Percentiles rank a stretch among this genome's conserved stretches.
phyloP scores from a whole-genome alignment of 1,139 yeast genomes.

The Eremothecium sinecaudum region DNA sequence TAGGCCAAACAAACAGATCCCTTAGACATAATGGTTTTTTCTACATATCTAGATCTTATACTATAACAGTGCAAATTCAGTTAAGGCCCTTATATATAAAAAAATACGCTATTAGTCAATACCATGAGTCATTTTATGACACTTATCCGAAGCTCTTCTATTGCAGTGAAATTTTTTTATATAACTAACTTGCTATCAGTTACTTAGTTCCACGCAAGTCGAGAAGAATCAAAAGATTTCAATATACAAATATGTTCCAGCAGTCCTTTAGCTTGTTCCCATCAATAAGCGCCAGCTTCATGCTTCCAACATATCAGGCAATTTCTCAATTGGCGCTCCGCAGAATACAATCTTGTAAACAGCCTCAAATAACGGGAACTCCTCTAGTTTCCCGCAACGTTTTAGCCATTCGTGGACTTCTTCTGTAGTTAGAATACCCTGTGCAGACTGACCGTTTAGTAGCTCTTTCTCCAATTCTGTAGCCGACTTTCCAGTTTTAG shows the following conservation, averaged over 20 bases:
- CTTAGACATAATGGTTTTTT: conserved; percentile 54
- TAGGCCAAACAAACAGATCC: conserved; percentile 98
- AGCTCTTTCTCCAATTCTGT: conserved; percentile 72
- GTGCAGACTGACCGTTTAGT: conserved; percentile 89
- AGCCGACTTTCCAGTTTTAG: conserved; percentile 60
- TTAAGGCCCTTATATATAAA: too few relatives aligned
- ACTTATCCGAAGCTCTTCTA: too few relatives aligned
- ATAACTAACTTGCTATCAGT: too few relatives aligned
- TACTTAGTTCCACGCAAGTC: too few relatives aligned
- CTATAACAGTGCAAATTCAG: too few relatives aligned
- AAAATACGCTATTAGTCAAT: too few relatives aligned
- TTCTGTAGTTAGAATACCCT: conserved; percentile 79
- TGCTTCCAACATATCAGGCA: conserved; percentile 56
- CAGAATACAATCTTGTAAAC: conserved; percentile 77
- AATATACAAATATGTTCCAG: too few relatives aligned
- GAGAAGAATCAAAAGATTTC: too few relatives aligned
- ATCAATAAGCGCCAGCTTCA: too few relatives aligned
- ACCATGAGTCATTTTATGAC: too few relatives aligned
- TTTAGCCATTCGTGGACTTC: conserved; percentile 82
- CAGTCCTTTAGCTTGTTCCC: not conserved
- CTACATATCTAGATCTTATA: not conserved
- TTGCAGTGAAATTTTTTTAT: too few relatives aligned
- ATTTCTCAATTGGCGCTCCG: conserved; percentile 50
- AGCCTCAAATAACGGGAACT: conserved; percentile 82
- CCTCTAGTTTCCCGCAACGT: conserved; percentile 48